Conservation (phyloP, 2,329 filamentous ascomycete species). For the Botrytis aclada region DNA sequence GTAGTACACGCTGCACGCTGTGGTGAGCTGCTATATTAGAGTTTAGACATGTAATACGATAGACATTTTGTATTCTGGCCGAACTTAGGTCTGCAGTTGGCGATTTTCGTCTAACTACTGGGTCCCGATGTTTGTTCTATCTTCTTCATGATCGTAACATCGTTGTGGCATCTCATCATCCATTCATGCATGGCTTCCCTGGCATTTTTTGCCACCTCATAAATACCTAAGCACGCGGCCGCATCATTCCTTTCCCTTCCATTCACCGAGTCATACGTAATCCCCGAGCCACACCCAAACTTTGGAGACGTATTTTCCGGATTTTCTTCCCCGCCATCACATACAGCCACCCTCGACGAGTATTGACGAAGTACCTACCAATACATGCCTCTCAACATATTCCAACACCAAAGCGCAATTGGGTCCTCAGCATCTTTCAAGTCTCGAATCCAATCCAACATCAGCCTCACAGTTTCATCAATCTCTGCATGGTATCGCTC, state of each 20-base stretch:
- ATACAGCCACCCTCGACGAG: not conserved
- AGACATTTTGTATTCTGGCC: not conserved
- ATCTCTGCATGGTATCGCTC: conserved; percentile 50
- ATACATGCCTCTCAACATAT: conserved; percentile 34
- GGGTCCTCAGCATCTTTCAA: conserved; percentile 50
- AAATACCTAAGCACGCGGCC: not conserved
- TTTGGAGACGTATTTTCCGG: no score
- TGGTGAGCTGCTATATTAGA: not conserved
- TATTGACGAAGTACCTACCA: not conserved
- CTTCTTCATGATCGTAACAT: not conserved
- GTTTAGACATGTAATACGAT: not conserved
- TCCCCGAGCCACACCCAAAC: not conserved
- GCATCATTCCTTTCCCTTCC: not conserved
- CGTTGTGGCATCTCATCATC: not conserved
- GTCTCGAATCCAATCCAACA: conserved; percentile 59
- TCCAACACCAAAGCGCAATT: conserved; percentile 49
- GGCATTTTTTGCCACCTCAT: not conserved
- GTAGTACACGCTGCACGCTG: not conserved
- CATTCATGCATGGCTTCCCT: not conserved
- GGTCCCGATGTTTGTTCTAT: not conserved
- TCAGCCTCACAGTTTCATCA: conserved; percentile 48
- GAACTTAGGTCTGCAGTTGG: not conserved
- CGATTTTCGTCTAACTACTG: not conserved
- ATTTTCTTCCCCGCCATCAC: not conserved
- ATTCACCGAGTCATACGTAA: not conserved